These are phyloP conservation scores for Lactifluus piperatus DNA, from an alignment of 768 basidiomycete species.

Conservation along the genomic window DNA sequence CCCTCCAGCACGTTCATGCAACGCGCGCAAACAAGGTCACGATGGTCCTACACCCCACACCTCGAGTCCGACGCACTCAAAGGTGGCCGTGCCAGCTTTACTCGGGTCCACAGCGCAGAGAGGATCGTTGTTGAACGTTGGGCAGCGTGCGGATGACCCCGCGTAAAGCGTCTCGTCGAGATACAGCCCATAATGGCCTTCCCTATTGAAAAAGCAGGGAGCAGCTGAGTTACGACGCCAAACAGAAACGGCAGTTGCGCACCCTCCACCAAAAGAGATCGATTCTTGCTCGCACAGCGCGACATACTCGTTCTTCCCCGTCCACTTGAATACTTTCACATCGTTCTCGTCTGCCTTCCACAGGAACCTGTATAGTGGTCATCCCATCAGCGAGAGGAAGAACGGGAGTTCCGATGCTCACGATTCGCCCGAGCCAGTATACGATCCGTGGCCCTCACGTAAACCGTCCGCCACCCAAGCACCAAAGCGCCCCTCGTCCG, in stretches of 20 bases:
- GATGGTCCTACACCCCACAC: constrained; percentile 68
- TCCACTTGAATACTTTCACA: constrained; percentile 69
- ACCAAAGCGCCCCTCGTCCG: constrained; percentile 62
- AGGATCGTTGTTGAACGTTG: constrained; percentile 82
- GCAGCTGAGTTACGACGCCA: constrained; percentile 1
- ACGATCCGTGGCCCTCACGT: constrained; percentile 44
- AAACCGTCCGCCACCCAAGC: constrained; percentile 76
- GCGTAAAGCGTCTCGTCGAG: constrained; percentile 73
- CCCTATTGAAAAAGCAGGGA: constrained; percentile 35
- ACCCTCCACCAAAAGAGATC: constrained; percentile 92
- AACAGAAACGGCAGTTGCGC: constrained; percentile 22
- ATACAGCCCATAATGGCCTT: constrained; percentile 84
- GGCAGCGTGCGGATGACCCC: constrained; percentile 78
- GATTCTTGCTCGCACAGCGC: constrained; percentile 74
- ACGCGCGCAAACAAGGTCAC: constrained; percentile 2
- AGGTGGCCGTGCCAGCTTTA: constrained; percentile 44
- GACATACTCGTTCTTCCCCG: constrained; percentile 85
- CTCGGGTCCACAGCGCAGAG: constrained; percentile 47
- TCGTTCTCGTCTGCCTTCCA: constrained; percentile 48
- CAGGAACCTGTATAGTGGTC: constrained; percentile 67
- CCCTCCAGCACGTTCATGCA: constrained; percentile 11
- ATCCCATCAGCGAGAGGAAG: no score
- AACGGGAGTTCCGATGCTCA: constrained; percentile 27
- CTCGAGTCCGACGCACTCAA: constrained; percentile 88
- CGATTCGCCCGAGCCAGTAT: constrained; percentile 90